Conservation (phyloP, 768 basidiomycete species). For the Agaricus sinodeliciosus region DNA sequence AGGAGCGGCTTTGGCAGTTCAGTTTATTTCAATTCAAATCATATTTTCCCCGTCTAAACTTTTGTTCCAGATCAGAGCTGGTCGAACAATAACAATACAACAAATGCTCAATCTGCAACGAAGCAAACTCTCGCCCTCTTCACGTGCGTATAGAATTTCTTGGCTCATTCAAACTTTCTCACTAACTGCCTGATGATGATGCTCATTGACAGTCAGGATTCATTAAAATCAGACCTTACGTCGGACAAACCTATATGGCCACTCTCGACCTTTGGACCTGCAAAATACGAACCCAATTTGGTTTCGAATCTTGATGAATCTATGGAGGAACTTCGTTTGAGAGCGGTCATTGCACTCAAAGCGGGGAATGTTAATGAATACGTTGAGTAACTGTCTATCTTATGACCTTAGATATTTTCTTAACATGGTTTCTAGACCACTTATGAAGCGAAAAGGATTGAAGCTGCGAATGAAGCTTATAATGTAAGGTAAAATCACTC, state of each 20-base stretch:
- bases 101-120: conserved; percentile 4
- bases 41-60: not conserved
- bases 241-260: conserved; percentile 76
- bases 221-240: conserved; percentile 59
- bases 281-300: conserved; percentile 65
- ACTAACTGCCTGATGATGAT: not conserved
- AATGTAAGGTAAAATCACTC: conserved; percentile 21
- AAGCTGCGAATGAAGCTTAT: conserved; percentile 44
- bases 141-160: conserved; percentile 23
- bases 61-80: conserved; percentile 31
- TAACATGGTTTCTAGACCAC: conserved; percentile 28
- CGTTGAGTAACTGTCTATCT: conserved; percentile 35
- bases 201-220: conserved; percentile 41
- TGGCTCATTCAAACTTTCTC: not conserved
- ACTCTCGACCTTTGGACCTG: conserved; percentile 70
- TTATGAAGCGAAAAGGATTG: conserved; percentile 53
- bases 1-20: conserved; percentile 45
- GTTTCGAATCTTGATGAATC: conserved; percentile 65
- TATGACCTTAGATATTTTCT: not conserved
- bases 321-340: conserved; percentile 71
- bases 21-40: not conserved
- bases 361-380: conserved; percentile 58
- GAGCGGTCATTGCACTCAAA: conserved; percentile 49
- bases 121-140: conserved; percentile 27
- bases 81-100: conserved; percentile 18